A percentile compares a stretch with the other conserved stretches of the same genome.
Conservation (phyloP, 2,329 filamentous ascomycete species). For the Coniella lustricola region DNA sequence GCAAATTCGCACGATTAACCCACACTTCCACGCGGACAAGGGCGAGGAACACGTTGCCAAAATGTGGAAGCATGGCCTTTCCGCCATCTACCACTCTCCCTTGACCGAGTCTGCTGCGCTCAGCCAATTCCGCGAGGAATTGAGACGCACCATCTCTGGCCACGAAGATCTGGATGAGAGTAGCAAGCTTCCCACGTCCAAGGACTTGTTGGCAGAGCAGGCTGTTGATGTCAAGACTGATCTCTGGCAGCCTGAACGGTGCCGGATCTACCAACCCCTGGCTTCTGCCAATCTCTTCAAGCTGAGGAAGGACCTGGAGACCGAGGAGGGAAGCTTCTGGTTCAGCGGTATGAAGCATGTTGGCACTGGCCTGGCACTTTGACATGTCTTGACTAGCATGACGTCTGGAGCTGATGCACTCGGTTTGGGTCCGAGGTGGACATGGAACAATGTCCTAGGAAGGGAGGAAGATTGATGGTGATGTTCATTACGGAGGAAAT, state of each 20-base stretch:
- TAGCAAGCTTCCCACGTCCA: neutral
- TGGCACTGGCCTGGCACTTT: no score
- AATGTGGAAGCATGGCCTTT: constrained; percentile 26
- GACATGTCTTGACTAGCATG: no score
- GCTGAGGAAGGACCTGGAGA: constrained; percentile 4
- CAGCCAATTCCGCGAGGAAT: neutral
- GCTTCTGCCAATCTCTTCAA: neutral
- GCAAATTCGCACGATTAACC: constrained; percentile 26
- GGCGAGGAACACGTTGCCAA: constrained; percentile 22
- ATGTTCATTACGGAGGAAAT: no score
- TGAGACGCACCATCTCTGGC: constrained; percentile 1
- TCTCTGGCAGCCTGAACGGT: constrained; percentile 4
- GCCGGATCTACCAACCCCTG: constrained; percentile 9
- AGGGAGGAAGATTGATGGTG: no score
- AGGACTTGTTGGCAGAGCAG: neutral
- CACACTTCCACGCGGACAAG: constrained; percentile 26
- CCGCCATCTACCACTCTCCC: constrained; percentile 23
- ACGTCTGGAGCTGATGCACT: no score
- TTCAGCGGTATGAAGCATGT: neutral
- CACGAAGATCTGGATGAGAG: neutral
- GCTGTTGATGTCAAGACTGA: neutral
- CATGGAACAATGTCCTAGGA: no score
- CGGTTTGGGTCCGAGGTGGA: neutral
- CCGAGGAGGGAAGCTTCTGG: constrained; percentile 7
- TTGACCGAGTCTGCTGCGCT: constrained; percentile 5